Percentiles rank a stretch among this genome's conserved stretches.
These are phyloP conservation scores for Penicillium frequentans DNA, from an alignment of 2,329 filamentous ascomycete genomes.

Conservation along the genomic window DNA sequence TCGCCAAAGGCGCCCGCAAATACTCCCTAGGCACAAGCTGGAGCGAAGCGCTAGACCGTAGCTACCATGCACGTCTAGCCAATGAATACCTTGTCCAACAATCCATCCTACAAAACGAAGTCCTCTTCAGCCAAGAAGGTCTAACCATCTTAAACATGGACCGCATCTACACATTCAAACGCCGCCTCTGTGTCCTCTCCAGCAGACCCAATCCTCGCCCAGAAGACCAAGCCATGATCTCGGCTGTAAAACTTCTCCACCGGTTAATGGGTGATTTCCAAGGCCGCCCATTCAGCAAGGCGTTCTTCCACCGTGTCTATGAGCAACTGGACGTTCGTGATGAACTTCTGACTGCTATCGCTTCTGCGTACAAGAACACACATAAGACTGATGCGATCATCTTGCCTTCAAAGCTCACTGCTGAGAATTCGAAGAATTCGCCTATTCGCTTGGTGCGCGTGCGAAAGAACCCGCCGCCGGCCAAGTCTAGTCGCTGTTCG, in stretches of 20 bases:
- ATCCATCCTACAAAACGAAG: constrained; percentile 46
- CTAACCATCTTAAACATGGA: constrained; percentile 46
- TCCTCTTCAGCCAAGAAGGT: constrained; percentile 46
- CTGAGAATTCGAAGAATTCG: constrained; percentile 16
- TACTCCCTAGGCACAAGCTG: constrained; percentile 41
- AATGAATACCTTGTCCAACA: constrained; percentile 44
- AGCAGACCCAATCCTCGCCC: constrained; percentile 24
- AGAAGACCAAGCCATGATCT: constrained; percentile 37
- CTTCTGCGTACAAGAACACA: constrained; percentile 33
- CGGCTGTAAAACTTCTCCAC: constrained; percentile 42
- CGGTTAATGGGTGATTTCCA: constrained; percentile 42
- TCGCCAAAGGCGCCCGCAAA: constrained; percentile 38
- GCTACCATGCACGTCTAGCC: constrained; percentile 34
- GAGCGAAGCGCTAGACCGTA: constrained; percentile 39
- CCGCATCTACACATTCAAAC: constrained; percentile 47
- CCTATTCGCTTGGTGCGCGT: constrained; percentile 25
- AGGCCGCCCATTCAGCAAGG: constrained; percentile 44
- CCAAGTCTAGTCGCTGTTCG: constrained; percentile 18
- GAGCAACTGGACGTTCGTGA: constrained; percentile 42
- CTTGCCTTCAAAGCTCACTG: constrained; percentile 23
- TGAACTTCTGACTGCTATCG: constrained; percentile 37
- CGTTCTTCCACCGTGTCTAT: constrained; percentile 46
- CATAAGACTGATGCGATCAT: constrained; percentile 43
- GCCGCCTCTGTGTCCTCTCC: constrained; percentile 41
- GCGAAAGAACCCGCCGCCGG: constrained; percentile 21